These are phyloP conservation scores for Ophiocytium majus DNA, from an alignment of 352 stramenopile species.

Conservation along the genomic window DNA sequence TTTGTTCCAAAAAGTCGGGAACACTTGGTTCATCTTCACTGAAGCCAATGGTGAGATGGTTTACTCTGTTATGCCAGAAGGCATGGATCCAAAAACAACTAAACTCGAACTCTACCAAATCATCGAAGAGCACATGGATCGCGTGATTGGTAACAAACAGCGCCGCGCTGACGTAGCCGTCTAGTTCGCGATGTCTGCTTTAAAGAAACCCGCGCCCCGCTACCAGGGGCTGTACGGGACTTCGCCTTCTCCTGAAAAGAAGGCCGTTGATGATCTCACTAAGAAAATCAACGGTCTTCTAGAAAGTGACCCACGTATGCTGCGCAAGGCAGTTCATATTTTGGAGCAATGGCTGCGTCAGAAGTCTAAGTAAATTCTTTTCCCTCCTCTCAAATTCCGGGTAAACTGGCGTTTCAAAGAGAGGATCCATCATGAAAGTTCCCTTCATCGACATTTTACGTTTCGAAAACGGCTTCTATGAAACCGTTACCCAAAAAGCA, in stretches of 20 bases:
- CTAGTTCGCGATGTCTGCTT: too few species aligned
- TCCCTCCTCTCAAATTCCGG: too few species aligned
- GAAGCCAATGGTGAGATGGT: not conserved
- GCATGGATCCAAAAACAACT: not conserved
- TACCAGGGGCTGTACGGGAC: too few species aligned
- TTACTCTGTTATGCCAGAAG: slow-evolving; percentile 5
- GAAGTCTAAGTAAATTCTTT: too few species aligned
- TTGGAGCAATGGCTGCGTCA: too few species aligned
- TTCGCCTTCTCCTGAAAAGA: too few species aligned
- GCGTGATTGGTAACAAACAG: not conserved
- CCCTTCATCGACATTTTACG: slow-evolving; percentile 1
- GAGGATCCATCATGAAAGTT: not conserved
- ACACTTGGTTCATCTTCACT: slow-evolving; percentile 15
- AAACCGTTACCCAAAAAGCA: not conserved
- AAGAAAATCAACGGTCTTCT: too few species aligned
- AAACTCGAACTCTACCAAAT: slow-evolving; percentile 12
- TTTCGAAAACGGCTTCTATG: slow-evolving; percentile 14
- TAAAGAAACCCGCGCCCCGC: too few species aligned
- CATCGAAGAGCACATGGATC: slow-evolving; percentile 4
- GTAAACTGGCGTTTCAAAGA: too few species aligned
- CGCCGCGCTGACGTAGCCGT: not conserved
- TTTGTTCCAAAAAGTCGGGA: slow-evolving; percentile 9
- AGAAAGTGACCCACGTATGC: too few species aligned
- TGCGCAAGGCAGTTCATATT: too few species aligned
- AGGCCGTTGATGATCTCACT: too few species aligned